Conservation (phyloP, 768 basidiomycete genomes). For the Pleurotus djamor region DNA sequence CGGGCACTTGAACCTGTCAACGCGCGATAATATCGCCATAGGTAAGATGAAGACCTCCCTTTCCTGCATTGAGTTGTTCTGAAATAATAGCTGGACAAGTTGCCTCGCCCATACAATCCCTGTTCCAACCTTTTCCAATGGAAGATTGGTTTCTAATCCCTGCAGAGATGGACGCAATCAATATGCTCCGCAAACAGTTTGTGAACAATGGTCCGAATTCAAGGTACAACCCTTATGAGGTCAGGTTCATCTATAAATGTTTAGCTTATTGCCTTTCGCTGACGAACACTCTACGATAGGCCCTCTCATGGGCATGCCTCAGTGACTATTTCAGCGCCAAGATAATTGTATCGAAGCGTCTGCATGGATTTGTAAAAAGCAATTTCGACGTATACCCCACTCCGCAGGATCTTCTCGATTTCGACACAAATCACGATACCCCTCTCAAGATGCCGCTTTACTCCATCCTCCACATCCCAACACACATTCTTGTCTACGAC, state of each 20-base stretch:
- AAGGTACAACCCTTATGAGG: neutral
- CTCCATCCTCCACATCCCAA: neutral
- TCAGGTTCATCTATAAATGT: neutral
- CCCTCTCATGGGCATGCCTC: neutral
- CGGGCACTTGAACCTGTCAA: slow-evolving; percentile 28
- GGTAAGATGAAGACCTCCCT: neutral
- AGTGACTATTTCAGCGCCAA: no score
- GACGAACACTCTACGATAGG: neutral
- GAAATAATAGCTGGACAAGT: neutral
- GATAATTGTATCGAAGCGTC: no score
- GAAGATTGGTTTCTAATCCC: neutral
- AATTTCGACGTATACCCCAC: no score
- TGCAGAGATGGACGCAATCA: neutral
- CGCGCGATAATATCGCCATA: slow-evolving; percentile 19
- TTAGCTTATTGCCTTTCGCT: neutral
- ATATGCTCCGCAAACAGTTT: neutral
- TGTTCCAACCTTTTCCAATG: neutral
- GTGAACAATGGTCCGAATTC: neutral
- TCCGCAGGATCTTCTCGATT: no score
- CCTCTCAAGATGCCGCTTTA: neutral
- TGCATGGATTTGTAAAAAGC: no score
- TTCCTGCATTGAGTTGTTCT: neutral
- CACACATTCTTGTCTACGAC: no score
- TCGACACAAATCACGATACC: no score
- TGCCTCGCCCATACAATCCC: neutral